These are phyloP conservation scores for Suillus plorans DNA, from an alignment of 768 basidiomycete species.

Conservation along the genomic window DNA sequence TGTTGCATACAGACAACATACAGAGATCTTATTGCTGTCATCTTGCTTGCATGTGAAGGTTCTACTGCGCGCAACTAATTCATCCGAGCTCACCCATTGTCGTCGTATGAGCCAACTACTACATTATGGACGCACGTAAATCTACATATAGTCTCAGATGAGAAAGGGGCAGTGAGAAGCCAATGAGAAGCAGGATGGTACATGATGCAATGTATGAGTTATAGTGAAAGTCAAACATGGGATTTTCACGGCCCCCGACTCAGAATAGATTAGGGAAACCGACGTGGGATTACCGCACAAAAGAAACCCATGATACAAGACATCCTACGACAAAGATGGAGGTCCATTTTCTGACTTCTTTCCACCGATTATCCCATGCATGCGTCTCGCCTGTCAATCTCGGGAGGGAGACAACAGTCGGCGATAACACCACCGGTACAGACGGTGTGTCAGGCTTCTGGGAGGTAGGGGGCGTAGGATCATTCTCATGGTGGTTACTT, in stretches of 20 bases:
- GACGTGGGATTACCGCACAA: conserved; percentile 13
- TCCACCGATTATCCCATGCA: conserved; percentile 22
- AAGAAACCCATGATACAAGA: conserved; percentile 29
- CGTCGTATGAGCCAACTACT: too few relatives aligned
- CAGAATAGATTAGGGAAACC: not conserved
- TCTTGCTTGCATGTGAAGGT: not conserved
- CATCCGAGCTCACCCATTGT: too few relatives aligned
- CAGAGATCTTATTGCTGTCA: not conserved
- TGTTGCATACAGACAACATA: not conserved
- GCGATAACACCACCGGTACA: not conserved
- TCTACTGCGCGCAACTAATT: not conserved
- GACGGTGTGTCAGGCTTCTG: too few relatives aligned
- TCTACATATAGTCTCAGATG: too few relatives aligned
- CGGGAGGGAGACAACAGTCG: not conserved
- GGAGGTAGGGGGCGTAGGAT: not conserved
- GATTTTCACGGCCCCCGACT: not conserved
- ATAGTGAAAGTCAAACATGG: not conserved
- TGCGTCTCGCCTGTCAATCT: conserved; percentile 3
- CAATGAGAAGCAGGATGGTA: too few relatives aligned
- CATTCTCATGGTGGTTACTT: not conserved
- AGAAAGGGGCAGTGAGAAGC: too few relatives aligned
- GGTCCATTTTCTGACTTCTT: conserved; percentile 27
- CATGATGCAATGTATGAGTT: not conserved
- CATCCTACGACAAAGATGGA: conserved; percentile 25
- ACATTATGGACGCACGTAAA: too few relatives aligned